phyloP scores from a whole-genome alignment of 164 flowering plant genomes.

The Nymphaea thermarum region DNA sequence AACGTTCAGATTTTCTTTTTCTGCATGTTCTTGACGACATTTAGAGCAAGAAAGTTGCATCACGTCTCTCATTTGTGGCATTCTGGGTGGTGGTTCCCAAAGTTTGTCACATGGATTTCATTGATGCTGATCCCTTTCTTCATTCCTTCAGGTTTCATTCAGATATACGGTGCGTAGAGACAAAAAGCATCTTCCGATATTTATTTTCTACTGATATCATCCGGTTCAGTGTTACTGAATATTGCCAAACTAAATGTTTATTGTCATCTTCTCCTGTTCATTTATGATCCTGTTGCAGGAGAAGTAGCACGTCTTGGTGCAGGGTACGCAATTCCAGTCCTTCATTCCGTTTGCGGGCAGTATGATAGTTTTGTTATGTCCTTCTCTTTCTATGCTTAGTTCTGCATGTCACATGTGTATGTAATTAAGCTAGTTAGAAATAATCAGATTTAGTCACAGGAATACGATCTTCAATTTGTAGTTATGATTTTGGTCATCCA shows the following conservation, averaged over 20 bases:
- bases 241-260: too few species aligned
- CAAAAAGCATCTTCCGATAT: not conserved
- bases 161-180: conserved; percentile 49
- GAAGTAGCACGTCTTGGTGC: conserved; percentile 89
- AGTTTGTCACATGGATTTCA: conserved; percentile 35
- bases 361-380: too few species aligned
- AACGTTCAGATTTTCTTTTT: conserved; percentile 60
- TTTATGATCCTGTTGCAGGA: conserved; percentile 34
- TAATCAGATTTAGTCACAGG: too few species aligned
- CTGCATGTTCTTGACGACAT: conserved; percentile 57
- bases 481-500: too few species aligned
- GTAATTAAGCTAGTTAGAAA: too few species aligned
- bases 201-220: not conserved
- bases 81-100: conserved; percentile 63
- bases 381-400: too few species aligned
- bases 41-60: conserved; percentile 39
- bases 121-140: conserved; percentile 47
- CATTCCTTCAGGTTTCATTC: conserved; percentile 37
- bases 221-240: not conserved
- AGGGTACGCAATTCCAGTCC: conserved; percentile 33
- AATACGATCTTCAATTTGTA: too few species aligned
- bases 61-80: conserved; percentile 68
- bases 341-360: too few species aligned
- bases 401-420: too few species aligned
- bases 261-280: too few species aligned